These are phyloP conservation scores for Laburnicola sp. DNA, from an alignment of 2,329 filamentous ascomycete genomes.

Conservation along the genomic window DNA sequence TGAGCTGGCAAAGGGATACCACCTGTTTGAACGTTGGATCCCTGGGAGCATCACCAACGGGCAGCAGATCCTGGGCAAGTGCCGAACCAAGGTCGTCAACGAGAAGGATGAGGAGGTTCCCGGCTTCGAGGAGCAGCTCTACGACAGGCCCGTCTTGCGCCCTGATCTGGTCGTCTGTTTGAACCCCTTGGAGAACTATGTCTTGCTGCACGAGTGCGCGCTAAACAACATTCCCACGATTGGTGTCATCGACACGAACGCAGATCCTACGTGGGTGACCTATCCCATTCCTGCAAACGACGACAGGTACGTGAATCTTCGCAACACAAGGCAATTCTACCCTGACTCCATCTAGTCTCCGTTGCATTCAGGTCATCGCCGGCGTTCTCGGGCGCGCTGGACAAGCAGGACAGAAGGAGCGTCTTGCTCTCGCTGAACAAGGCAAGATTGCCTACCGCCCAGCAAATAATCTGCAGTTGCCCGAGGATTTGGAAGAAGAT, in stretches of 20 bases:
- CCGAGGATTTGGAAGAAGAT: slow-evolving; percentile 20
- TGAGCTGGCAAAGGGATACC: slow-evolving; percentile 74
- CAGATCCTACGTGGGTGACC: slow-evolving; percentile 89
- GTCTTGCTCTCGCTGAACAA: slow-evolving; percentile 63
- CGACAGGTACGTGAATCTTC: slow-evolving; percentile 66
- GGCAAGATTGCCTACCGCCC: slow-evolving; percentile 64
- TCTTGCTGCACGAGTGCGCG: slow-evolving; percentile 87
- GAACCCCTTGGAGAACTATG: slow-evolving; percentile 91
- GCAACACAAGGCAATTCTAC: neutral
- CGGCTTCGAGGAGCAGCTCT: slow-evolving; percentile 68
- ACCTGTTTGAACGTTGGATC: slow-evolving; percentile 91
- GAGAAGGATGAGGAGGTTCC: slow-evolving; percentile 66
- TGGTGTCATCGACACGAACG: slow-evolving; percentile 91
- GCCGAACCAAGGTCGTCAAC: slow-evolving; percentile 74
- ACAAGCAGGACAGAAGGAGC: slow-evolving; percentile 70
- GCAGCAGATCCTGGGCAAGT: slow-evolving; percentile 77
- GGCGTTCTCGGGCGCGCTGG: slow-evolving; percentile 85
- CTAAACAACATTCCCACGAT: slow-evolving; percentile 89
- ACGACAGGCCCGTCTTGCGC: slow-evolving; percentile 66
- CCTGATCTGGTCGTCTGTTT: slow-evolving; percentile 91
- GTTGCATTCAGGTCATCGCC: slow-evolving; percentile 77
- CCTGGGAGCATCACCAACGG: slow-evolving; percentile 92
- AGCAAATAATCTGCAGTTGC: slow-evolving; percentile 25
- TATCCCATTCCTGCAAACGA: slow-evolving; percentile 97
- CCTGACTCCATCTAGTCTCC: slow-evolving; percentile 61